These are phyloP conservation scores for Fusarium beomiforme DNA, from an alignment of 2,329 filamentous ascomycete genomes.

Conservation along the genomic window DNA sequence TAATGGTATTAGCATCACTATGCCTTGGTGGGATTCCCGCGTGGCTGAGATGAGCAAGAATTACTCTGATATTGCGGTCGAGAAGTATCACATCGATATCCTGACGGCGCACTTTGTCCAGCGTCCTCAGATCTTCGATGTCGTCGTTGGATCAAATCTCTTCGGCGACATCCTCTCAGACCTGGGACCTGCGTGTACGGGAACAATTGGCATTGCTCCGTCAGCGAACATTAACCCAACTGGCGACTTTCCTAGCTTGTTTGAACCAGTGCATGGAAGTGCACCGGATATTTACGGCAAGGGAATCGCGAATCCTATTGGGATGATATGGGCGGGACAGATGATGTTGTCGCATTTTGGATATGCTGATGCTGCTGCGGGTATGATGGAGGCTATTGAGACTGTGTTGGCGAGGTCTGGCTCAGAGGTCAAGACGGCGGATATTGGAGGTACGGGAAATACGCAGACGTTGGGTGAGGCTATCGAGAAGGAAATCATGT, in stretches of 20 bases:
- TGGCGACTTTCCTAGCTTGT: conserved; percentile 62
- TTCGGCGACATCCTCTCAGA: conserved; percentile 76
- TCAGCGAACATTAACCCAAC: conserved; percentile 74
- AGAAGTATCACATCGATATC: conserved; percentile 75
- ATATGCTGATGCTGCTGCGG: conserved; percentile 53
- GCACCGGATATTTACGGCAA: conserved; percentile 79
- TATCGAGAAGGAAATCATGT: conserved; percentile 29
- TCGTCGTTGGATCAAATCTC: conserved; percentile 72
- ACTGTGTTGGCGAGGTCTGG: conserved; percentile 64
- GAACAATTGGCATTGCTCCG: conserved; percentile 77
- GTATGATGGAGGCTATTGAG: conserved; percentile 69
- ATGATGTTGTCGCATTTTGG: conserved; percentile 61
- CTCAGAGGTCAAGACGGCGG: conserved; percentile 43
- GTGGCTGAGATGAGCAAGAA: conserved; percentile 63
- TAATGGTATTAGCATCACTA: conserved; percentile 73
- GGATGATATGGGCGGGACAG: conserved; percentile 75
- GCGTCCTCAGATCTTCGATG: conserved; percentile 68
- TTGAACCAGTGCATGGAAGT: conserved; percentile 75
- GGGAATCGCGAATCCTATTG: conserved; percentile 79
- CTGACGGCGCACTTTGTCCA: conserved; percentile 73
- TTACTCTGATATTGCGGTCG: conserved; percentile 67
- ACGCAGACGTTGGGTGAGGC: conserved; percentile 37
- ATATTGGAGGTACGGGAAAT: conserved; percentile 45
- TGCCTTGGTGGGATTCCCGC: conserved; percentile 75
- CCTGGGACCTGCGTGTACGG: conserved; percentile 74